These are phyloP conservation scores for Saturnispora quitensis DNA, from an alignment of 805 yeast species.

Conservation along the genomic window DNA sequence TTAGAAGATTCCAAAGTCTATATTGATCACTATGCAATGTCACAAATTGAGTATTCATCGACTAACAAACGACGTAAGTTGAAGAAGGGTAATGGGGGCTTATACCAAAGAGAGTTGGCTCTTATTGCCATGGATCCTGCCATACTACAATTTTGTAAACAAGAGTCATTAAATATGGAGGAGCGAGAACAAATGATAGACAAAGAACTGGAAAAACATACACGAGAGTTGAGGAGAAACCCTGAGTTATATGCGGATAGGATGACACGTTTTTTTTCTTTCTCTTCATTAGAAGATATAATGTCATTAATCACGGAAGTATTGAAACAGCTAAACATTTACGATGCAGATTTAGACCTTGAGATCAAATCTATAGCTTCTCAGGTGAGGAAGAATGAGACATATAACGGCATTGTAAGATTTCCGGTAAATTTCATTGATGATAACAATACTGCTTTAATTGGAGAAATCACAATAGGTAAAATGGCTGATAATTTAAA, in stretches of 20 bases:
- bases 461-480: conserved; percentile 39
- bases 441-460: conserved; percentile 34
- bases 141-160: conserved; percentile 33
- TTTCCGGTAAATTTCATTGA: conserved; percentile 35
- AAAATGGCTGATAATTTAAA: conserved; percentile 30
- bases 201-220: conserved; percentile 17
- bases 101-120: conserved; percentile 18
- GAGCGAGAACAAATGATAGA: conserved; percentile 19
- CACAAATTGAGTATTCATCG: conserved; percentile 36
- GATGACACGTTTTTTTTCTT: conserved; percentile 45
- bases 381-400: conserved; percentile 22
- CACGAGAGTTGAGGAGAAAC: conserved; percentile 10
- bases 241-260: conserved; percentile 32
- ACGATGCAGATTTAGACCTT: conserved; percentile 15
- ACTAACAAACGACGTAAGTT: conserved; percentile 26
- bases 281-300: conserved; percentile 34
- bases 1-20: conserved; percentile 16
- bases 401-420: conserved; percentile 27
- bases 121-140: conserved; percentile 44
- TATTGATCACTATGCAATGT: conserved; percentile 28
- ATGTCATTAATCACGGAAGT: conserved; percentile 34
- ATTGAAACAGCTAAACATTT: conserved; percentile 34
- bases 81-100: conserved; percentile 22
- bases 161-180: conserved; percentile 16
- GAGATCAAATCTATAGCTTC: conserved; percentile 17